phyloP scores from a whole-genome alignment of 495 filamentous ascomycete species.

The Penicillium crystallinum region DNA sequence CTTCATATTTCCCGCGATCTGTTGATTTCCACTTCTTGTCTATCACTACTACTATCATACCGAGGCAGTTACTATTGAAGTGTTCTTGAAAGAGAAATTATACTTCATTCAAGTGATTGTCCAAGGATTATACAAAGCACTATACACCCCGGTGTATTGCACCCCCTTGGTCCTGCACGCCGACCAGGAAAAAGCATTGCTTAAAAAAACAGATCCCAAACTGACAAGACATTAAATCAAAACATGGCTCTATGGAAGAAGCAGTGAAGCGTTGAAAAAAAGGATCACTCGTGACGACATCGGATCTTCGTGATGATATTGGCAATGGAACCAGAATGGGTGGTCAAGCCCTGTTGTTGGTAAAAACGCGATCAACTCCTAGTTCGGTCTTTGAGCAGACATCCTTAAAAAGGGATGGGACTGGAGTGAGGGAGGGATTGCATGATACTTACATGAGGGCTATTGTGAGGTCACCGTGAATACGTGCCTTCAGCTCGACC shows the following conservation, averaged over 20 bases:
- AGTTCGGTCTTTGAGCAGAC: conserved; percentile 19
- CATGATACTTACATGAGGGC: conserved; percentile 68
- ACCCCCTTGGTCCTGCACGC: neutral
- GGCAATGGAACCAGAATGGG: neutral
- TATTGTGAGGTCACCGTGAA: conserved; percentile 83
- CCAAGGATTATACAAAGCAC: conserved; percentile 2
- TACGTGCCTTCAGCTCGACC: conserved; percentile 82
- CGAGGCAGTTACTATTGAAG: neutral
- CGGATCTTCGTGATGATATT: neutral
- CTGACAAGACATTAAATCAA: conserved; percentile 2
- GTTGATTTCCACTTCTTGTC: neutral
- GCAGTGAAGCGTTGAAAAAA: neutral
- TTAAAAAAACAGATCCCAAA: neutral
- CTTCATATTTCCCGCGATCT: neutral
- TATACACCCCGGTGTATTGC: neutral
- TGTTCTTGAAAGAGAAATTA: neutral
- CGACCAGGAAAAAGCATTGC: neutral
- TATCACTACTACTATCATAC: no score
- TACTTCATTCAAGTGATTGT: neutral
- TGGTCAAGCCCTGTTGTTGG: conserved; percentile 29
- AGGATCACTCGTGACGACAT: conserved; percentile 8
- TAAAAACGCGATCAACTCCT: conserved; percentile 29
- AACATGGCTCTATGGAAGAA: conserved; percentile 6
- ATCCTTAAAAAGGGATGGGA: neutral
- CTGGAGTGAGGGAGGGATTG: conserved; percentile 1